Percentiles rank a stretch among this genome's conserved stretches.
These are phyloP conservation scores for Berkeleyomyces rouxiae DNA, from an alignment of 2,329 filamentous ascomycete genomes.

Conservation along the genomic window DNA sequence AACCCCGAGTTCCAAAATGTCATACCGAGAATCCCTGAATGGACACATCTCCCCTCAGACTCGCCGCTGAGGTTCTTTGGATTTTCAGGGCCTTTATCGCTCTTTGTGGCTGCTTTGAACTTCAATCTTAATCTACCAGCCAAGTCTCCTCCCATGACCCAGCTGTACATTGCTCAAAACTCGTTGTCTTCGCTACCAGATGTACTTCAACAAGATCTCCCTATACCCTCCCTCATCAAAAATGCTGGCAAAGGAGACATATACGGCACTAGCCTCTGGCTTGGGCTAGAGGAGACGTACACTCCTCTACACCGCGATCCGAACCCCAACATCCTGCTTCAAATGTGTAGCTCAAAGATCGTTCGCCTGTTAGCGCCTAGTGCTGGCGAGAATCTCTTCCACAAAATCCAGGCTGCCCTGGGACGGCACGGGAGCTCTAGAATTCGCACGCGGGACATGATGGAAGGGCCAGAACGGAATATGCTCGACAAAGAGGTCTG, in stretches of 20 bases:
- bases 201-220: conserved; percentile 46
- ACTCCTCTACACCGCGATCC: conserved; percentile 86
- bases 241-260: conserved; percentile 59
- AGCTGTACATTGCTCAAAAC: conserved; percentile 79
- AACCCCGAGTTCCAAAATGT: not conserved
- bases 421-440: conserved; percentile 25
- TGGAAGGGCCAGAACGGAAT: conserved; percentile 57
- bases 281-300: conserved; percentile 71
- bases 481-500: conserved; percentile 56
- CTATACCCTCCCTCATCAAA: conserved; percentile 46
- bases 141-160: conserved; percentile 16
- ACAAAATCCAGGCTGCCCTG: conserved; percentile 27
- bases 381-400: conserved; percentile 48
- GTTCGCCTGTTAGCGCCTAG: conserved; percentile 55
- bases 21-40: not conserved
- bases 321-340: conserved; percentile 83
- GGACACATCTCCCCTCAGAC: not conserved
- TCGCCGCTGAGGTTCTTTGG: conserved; percentile 30
- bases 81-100: conserved; percentile 42
- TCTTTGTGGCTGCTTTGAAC: conserved; percentile 43
- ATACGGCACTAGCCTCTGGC: conserved; percentile 78
- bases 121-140: conserved; percentile 26
- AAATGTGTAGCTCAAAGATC: conserved; percentile 56
- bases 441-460: conserved; percentile 76
- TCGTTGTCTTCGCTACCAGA: conserved; percentile 51